Percentiles rank a stretch among this genome's conserved stretches.
phyloP scores from a whole-genome alignment of 768 basidiomycete genomes.

The Leccinellum luteum region DNA sequence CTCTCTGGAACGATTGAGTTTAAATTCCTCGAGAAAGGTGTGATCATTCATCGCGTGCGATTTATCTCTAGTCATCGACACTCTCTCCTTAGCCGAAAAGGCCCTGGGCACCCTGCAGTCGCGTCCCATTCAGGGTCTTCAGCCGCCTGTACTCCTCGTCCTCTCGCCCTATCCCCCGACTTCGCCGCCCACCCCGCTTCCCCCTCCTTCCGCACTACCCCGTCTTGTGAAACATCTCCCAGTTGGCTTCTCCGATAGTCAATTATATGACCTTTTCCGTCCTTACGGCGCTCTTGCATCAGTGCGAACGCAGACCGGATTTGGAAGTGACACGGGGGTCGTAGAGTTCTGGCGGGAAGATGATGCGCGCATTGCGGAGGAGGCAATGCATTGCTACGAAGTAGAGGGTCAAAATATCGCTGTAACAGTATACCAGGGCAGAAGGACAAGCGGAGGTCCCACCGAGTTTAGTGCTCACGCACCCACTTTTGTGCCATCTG shows the following conservation, averaged over 20 bases:
- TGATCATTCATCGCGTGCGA: constrained; percentile 22
- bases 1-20: constrained; percentile 81
- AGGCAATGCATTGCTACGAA: constrained; percentile 80
- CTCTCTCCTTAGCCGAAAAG: constrained; percentile 65
- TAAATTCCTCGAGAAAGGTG: constrained; percentile 78
- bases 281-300: constrained; percentile 83
- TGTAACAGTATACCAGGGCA: constrained; percentile 72
- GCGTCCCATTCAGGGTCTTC: constrained; percentile 61
- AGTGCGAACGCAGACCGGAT: constrained; percentile 67
- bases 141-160: constrained; percentile 58
- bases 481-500: constrained; percentile 72
- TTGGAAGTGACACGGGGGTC: constrained; percentile 74
- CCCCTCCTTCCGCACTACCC: constrained; percentile 73
- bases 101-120: constrained; percentile 82
- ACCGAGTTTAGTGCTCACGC: constrained; percentile 73
- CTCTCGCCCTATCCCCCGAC: constrained; percentile 86
- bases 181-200: constrained; percentile 68
- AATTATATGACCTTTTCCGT: constrained; percentile 83
- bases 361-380: constrained; percentile 75
- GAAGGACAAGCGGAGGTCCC: constrained; percentile 51
- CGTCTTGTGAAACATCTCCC: constrained; percentile 87
- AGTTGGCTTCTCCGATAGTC: constrained; percentile 58
- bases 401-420: constrained; percentile 83
- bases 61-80: constrained; percentile 6
- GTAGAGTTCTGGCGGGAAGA: constrained; percentile 89